Conservation (phyloP, 441 rosid species). For the Oxalis stricta region DNA sequence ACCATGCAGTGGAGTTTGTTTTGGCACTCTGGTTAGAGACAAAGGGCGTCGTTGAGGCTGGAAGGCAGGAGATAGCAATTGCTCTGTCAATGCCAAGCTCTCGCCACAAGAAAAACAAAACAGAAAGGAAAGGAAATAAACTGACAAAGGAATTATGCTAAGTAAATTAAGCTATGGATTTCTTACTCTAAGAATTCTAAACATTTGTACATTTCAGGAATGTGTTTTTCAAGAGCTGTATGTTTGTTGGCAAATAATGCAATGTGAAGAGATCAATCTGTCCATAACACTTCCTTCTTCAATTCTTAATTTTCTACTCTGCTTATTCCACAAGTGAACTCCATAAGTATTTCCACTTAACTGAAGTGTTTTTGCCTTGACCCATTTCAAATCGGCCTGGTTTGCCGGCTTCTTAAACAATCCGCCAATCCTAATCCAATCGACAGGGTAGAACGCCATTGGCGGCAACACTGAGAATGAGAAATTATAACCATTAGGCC, state of each 20-base stretch:
- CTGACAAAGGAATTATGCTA: too few relatives aligned
- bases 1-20: too few relatives aligned
- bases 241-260: slow-evolving; percentile 22
- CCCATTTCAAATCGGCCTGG: slow-evolving; percentile 13
- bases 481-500: slow-evolving; percentile 20
- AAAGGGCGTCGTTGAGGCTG: too few relatives aligned
- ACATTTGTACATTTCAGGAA: too few relatives aligned
- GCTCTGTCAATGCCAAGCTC: too few relatives aligned
- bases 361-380: slow-evolving; percentile 25
- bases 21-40: too few relatives aligned
- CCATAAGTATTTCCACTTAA: slow-evolving; percentile 25
- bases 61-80: too few relatives aligned
- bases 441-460: slow-evolving; percentile 36
- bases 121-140: too few relatives aligned
- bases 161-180: too few relatives aligned
- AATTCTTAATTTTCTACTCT: slow-evolving; percentile 21
- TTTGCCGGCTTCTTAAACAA: slow-evolving; percentile 30
- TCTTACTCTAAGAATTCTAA: too few relatives aligned
- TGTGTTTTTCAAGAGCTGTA: slow-evolving; percentile 17
- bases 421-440: slow-evolving; percentile 33
- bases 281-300: slow-evolving; percentile 41
- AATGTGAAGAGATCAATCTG: slow-evolving; percentile 24
- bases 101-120: too few relatives aligned
- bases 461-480: slow-evolving; percentile 37
- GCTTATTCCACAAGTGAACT: slow-evolving; percentile 55